These are phyloP conservation scores for Ceratobasidium theobromae DNA, from an alignment of 1,284 basidiomycete species.

Conservation along the genomic window DNA sequence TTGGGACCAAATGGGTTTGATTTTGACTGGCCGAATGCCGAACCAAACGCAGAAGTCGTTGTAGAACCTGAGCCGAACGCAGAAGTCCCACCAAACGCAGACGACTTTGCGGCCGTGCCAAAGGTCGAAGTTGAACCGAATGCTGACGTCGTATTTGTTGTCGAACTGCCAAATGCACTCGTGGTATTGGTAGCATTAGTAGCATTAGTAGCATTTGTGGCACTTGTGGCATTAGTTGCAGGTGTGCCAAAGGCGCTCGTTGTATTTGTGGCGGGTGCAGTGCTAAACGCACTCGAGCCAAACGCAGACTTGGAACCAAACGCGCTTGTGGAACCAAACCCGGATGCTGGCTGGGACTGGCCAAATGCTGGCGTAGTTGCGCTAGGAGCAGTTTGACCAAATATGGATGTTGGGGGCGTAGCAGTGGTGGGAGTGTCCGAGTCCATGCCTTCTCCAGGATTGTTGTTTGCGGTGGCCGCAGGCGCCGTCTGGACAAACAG, in stretches of 20 bases:
- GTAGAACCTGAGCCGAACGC: conserved; percentile 38
- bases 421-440: conserved; percentile 23
- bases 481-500: conserved; percentile 12
- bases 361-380: conserved; percentile 38
- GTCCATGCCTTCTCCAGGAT: conserved; percentile 27
- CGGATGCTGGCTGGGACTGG: conserved; percentile 32
- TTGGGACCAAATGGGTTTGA: conserved; percentile 38
- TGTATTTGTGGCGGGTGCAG: conserved; percentile 35
- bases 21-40: conserved; percentile 36
- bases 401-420: conserved; percentile 14
- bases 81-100: conserved; percentile 44
- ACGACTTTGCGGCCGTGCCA: conserved; percentile 35
- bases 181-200: too few relatives aligned
- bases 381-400: conserved; percentile 36
- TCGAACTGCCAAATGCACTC: conserved; percentile 40
- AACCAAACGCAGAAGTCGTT: conserved; percentile 26
- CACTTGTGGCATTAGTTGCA: conserved; percentile 32
- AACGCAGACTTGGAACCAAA: conserved; percentile 39
- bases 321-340: conserved; percentile 39
- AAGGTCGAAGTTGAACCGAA: conserved; percentile 36
- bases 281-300: conserved; percentile 33
- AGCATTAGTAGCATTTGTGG: conserved; percentile 36
- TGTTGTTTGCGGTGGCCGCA: conserved; percentile 10
- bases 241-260: conserved; percentile 40
- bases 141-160: conserved; percentile 32